A percentile compares a stretch with the other conserved stretches of the same genome.
These are phyloP conservation scores for Euphorbia tirucalli DNA, from an alignment of 345 rosid genomes.

Conservation along the genomic window DNA sequence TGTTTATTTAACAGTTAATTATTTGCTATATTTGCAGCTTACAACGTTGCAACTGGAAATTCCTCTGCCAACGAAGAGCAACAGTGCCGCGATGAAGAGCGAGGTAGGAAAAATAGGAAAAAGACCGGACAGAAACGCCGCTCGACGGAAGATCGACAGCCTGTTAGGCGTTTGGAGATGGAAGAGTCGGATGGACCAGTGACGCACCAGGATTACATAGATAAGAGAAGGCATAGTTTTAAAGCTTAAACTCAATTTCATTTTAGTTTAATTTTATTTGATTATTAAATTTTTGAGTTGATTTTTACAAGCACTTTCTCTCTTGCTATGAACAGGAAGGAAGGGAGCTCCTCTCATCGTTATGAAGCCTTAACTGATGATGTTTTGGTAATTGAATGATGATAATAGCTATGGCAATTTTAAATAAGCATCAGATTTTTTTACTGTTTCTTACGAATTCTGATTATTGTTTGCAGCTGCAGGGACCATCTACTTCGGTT, in stretches of 20 bases:
- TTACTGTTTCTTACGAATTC: neutral
- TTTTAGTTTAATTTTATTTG: neutral
- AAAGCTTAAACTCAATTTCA: slow-evolving; percentile 1
- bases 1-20: neutral
- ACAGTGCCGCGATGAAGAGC: slow-evolving; percentile 16
- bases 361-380: slow-evolving; percentile 42
- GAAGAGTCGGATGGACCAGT: slow-evolving; percentile 45
- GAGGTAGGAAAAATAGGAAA: neutral
- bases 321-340: slow-evolving; percentile 43
- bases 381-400: slow-evolving; percentile 40
- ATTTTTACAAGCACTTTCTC: neutral
- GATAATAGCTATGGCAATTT: neutral
- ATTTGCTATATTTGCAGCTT: slow-evolving; percentile 35
- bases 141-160: slow-evolving; percentile 23
- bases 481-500: slow-evolving; percentile 38
- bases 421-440: neutral
- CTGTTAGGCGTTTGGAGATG: slow-evolving; percentile 13
- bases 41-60: slow-evolving; percentile 57
- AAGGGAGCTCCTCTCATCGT: slow-evolving; percentile 38
- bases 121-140: slow-evolving; percentile 32
- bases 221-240: slow-evolving; percentile 43
- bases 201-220: slow-evolving; percentile 62
- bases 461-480: slow-evolving; percentile 6
- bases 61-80: slow-evolving; percentile 27
- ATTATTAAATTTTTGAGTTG: slow-evolving; percentile 4